phyloP scores from a whole-genome alignment of 2,329 filamentous ascomycete genomes.

The Fusarium veterinarium region DNA sequence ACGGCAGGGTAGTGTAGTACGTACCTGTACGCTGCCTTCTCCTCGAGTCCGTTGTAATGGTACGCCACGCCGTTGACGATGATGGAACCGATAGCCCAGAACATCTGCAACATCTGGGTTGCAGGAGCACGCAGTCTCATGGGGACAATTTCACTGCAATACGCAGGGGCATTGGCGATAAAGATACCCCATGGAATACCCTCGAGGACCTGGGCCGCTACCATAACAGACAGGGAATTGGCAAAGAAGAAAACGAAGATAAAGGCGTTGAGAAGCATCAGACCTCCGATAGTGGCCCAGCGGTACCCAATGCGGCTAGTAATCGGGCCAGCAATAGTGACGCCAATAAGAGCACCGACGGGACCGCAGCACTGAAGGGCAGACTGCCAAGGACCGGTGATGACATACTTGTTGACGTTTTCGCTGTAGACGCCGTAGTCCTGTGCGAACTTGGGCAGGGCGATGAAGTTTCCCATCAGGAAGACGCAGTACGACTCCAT shows the following conservation, averaged over 20 bases:
- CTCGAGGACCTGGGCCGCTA: constrained; percentile 66
- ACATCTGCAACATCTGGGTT: constrained; percentile 72
- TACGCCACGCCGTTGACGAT: constrained; percentile 68
- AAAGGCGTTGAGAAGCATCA: constrained; percentile 54
- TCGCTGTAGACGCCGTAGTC: constrained; percentile 50
- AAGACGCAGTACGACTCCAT: constrained; percentile 64
- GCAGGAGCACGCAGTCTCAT: constrained; percentile 64
- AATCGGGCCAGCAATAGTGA: constrained; percentile 52
- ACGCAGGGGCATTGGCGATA: constrained; percentile 70
- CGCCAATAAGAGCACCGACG: constrained; percentile 51
- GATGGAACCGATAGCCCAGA: constrained; percentile 71
- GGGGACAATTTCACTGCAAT: constrained; percentile 70
- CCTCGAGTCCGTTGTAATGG: constrained; percentile 54
- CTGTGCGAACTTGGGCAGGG: constrained; percentile 52
- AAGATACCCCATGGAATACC: constrained; percentile 73
- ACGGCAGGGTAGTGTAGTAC: not conserved
- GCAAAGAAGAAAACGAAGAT: constrained; percentile 66
- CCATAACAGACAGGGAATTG: constrained; percentile 54
- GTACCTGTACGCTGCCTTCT: constrained; percentile 34
- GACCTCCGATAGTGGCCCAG: constrained; percentile 50
- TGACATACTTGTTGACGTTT: constrained; percentile 42
- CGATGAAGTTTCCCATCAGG: constrained; percentile 59
- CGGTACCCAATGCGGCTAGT: constrained; percentile 53
- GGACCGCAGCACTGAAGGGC: constrained; percentile 51
- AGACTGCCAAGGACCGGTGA: constrained; percentile 54